phyloP scores from a whole-genome alignment of 176 grass and related monocot genomes.

The Oryza nivara region DNA sequence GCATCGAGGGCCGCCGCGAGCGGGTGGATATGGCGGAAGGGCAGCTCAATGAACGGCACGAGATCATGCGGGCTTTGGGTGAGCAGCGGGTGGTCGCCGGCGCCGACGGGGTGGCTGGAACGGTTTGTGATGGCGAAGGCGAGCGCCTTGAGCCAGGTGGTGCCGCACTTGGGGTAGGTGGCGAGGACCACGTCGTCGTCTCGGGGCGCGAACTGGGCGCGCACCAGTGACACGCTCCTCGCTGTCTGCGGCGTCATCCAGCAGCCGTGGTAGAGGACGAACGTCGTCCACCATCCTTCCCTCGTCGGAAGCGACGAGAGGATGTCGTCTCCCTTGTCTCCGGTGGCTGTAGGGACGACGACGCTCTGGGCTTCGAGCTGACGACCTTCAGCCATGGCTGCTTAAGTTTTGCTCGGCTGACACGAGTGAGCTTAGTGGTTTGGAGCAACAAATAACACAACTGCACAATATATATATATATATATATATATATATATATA shows the following conservation, averaged over 20 bases:
- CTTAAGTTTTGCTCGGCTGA: too few relatives aligned
- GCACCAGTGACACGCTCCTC: not conserved
- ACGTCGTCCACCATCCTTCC: not conserved
- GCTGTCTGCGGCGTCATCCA: not conserved
- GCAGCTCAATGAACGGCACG: not conserved
- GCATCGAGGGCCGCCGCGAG: not conserved
- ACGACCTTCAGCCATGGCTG: not conserved
- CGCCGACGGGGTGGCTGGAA: not conserved
- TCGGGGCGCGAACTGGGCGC: slow-evolving; percentile 24
- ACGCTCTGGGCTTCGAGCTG: not conserved
- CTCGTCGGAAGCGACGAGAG: slow-evolving; percentile 14
- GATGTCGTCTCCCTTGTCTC: slow-evolving; percentile 3
- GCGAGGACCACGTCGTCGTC: slow-evolving; percentile 35
- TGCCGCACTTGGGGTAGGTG: slow-evolving; percentile 39
- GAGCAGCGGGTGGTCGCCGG: not conserved
- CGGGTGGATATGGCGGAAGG: not conserved
- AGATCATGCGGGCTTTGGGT: not conserved
- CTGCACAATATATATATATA: too few relatives aligned
- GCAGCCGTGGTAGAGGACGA: slow-evolving; percentile 19
- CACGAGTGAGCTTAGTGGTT: too few relatives aligned
- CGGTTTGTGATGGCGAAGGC: slow-evolving; percentile 25
- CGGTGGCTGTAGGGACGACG: not conserved
- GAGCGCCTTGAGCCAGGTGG: slow-evolving; percentile 51
- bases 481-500: too few relatives aligned
- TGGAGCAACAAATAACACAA: too few relatives aligned